Base-by-base conservation (phyloP, 805 yeast genomes). In the Metschnikowia proteae region DNA sequence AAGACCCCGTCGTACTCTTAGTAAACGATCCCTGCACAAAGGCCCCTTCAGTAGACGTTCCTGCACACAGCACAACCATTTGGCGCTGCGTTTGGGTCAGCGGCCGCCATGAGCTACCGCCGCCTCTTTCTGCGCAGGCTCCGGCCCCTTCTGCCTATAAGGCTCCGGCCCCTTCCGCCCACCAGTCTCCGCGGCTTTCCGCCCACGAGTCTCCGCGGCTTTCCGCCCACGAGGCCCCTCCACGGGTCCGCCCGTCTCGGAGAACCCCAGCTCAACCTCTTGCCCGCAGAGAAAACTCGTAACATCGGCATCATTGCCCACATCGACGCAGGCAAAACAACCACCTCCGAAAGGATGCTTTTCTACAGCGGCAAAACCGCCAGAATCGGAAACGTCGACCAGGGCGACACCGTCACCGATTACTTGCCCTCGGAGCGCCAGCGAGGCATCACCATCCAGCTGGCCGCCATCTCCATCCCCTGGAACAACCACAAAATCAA, bases 271-370 rank as follows among this genome's bases (percentile, higher is more conserved):
- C 49, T 69, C 33, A 70, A 69, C 44, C 53, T 57, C 10, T 61
- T 70, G 5, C 61, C 65, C 3, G 58, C 65, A 1, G 57, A 54
- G 17, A 70, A 70, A 46, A 78, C 86, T 25, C 72, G 99, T 51
- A 92, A 94, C 66, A 88, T 94, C 31, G 99, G 99, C 1, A 89
- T 94, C 58, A 90, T 94, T 36, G 99, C 99, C n/a, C 99, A 94
- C 64, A 94, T 94, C 46, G 99, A 94, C 72, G 99, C 99, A 3
- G 99, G 99, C 0, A 94, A 94, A 66, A 94, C 99, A 3, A 94
- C 99, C 1, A 91, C 99, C 1, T 92, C 99, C 0, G 99, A 94
- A 64, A 73, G 98, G 40, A 87, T 94, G 89, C 79, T 94, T n/a
- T 92, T 78, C 62, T 91, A 86, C 63, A 78, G 91, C 46, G 98